Evolutionary conservation across 1,284 basidiomycete genomes (phyloP), one percentile per base, ranked within the genome.

Genomic region (Polyporus tsugae): DNA sequence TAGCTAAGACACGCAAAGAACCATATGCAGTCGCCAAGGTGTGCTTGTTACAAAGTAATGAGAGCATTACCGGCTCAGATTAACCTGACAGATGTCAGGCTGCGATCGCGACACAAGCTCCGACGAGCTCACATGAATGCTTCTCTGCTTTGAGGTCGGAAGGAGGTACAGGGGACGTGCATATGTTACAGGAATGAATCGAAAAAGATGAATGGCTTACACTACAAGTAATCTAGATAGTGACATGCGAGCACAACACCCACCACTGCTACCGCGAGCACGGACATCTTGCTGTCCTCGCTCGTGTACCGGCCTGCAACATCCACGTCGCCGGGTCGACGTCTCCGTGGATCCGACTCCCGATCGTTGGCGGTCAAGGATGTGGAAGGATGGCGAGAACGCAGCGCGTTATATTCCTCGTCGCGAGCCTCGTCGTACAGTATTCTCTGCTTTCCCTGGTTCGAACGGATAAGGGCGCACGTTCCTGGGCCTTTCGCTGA

Each of bases 221-320:
- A 6, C 33, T 58, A 58, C 55, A 58, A 11, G 35, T 58, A 58
- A 11, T 58, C 55, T 17, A 58, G 55, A 38, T 22, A 58, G 35
- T 58, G 55, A 11, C 33, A 36, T n/a, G 35, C 55, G 4, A 58
- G 35, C 9, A 58, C 35, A 15, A 33, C 55, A 10, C 55, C 55
- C 10, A 38, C 33, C 19, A 58, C 7, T 35, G 29, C 55, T 17
- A 58, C 35, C 55, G 55, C 55, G 35, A 58, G 55, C 17, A 58
- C 55, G 2, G 55, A 58, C 35, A 58, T 2, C 17, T 38, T 58
- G 13, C 9, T 58, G 4, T 58, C 55, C 35, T 35, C 55, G 55
- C 55, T 58, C 35, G 55, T 38, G 1, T n/a, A 29, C 29, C 29
- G 29, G 29, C 29, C 29, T 29, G 29, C 29, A 29, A 29, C 29